Base-by-base conservation (phyloP, 495 filamentous ascomycete genomes). In the Cercophora scortea region DNA sequence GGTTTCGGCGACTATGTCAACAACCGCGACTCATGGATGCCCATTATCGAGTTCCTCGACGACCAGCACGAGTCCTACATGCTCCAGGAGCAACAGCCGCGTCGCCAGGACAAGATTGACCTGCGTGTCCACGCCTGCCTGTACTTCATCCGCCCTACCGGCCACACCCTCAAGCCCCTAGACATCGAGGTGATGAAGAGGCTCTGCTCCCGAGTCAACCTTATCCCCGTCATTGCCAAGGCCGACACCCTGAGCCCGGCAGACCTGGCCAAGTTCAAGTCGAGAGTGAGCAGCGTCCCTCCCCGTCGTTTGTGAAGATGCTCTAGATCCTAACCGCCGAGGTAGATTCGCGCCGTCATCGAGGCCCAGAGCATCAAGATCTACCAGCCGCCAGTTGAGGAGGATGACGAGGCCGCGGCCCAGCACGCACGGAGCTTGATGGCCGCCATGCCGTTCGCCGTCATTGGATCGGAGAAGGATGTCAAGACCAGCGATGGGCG, bases 171-270 rank as follows among this genome's bases (percentile, higher is more conserved):
- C 61, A 98, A 98, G 85, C 94, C 93, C 42, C 79, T 98, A 55
- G 93, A 98, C 68, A 97, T 98, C 61, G 93, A 98, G 77, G 93
- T 98, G 44, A 98, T 98, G 93, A 98, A 96, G 81, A 85, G 93
- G 58, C 78, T 98, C 57, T 94, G 90, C 79, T 92, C 93, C 13
- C 84, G 93, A 55, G 93, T 98, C 66, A 98, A 98, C 75, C 75
- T 98, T 68, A 97, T 98, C 61, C 93, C 93, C 53, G 93, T 98
- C 60, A 84, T 98, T 63, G 93, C 94, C 56, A 97, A 98, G 84
- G 93, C 93, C 36, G 93, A 98, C 69, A 98, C 93, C 10, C 79
- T 98, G 59, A 96, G 90, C 71, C 94, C 92, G 40, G 79, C 80
- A 49, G 93, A 98, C 66, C 76, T 98, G 52, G 82, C 85, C 63